Conservation (phyloP, 495 filamentous ascomycete genomes). For the Ascodesmis nigricans region DNA sequence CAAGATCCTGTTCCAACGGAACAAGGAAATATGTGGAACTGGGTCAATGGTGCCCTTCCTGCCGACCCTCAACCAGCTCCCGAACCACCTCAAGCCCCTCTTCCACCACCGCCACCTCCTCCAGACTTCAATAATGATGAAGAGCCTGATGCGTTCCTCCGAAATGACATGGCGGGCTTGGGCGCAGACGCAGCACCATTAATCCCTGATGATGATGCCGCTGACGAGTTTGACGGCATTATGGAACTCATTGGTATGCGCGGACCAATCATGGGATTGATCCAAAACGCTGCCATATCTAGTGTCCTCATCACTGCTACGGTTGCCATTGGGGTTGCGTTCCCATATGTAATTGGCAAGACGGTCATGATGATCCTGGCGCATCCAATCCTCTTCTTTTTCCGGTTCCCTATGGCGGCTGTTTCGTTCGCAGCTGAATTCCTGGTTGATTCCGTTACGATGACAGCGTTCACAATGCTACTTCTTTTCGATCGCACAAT, state of each 20-base stretch:
- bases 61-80: not conserved
- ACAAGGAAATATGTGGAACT: not conserved
- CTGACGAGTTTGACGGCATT: slow-evolving; percentile 93
- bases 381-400: slow-evolving; percentile 44
- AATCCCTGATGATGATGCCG: slow-evolving; percentile 38
- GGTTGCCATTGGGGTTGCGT: slow-evolving; percentile 60
- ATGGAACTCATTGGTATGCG: slow-evolving; percentile 94
- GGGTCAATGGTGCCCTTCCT: not conserved
- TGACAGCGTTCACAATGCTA: slow-evolving; percentile 33
- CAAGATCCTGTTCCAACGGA: not conserved
- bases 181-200: slow-evolving; percentile 3
- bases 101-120: not conserved
- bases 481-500: slow-evolving; percentile 30
- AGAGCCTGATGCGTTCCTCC: too few species aligned
- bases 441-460: slow-evolving; percentile 37
- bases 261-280: slow-evolving; percentile 65
- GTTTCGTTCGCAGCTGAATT: slow-evolving; percentile 52
- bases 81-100: not conserved
- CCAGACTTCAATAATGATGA: too few species aligned
- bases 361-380: slow-evolving; percentile 46
- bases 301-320: slow-evolving; percentile 72
- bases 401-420: slow-evolving; percentile 48
- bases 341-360: slow-evolving; percentile 81
- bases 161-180: too few species aligned
- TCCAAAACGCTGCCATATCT: slow-evolving; percentile 89